phyloP scores from a whole-genome alignment of 2,329 filamentous ascomycete species.

The Fusarium avenaceum region DNA sequence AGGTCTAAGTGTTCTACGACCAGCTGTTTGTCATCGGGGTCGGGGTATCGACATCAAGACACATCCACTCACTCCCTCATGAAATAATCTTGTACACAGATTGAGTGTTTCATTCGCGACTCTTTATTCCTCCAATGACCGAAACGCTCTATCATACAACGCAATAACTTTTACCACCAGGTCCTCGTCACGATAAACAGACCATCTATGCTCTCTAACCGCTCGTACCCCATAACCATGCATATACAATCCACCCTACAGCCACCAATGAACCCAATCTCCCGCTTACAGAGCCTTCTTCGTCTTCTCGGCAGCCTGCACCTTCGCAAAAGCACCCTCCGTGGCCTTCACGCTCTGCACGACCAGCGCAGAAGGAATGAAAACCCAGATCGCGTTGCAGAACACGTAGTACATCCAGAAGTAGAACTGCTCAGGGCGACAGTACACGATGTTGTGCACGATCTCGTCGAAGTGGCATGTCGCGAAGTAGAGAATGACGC shows the following conservation, averaged over 20 bases:
- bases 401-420: slow-evolving; percentile 67
- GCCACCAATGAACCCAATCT: too few relatives aligned
- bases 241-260: background rate
- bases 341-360: slow-evolving; percentile 48
- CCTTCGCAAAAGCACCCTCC: slow-evolving; percentile 47
- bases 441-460: slow-evolving; percentile 58
- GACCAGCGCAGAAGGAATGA: slow-evolving; percentile 59
- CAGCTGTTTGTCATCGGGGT: too few relatives aligned
- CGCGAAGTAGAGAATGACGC: slow-evolving; percentile 65
- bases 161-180: background rate
- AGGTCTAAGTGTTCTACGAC: too few relatives aligned
- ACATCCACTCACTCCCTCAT: background rate
- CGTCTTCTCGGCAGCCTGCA: slow-evolving; percentile 42
- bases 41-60: background rate
- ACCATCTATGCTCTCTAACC: background rate
- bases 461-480: slow-evolving; percentile 61
- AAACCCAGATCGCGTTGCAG: slow-evolving; percentile 67
- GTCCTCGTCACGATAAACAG: background rate
- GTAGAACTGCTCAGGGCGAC: slow-evolving; percentile 65
- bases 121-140: background rate
- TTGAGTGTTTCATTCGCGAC: background rate
- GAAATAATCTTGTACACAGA: background rate
- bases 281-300: slow-evolving; percentile 46
- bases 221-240: background rate
- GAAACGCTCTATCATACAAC: background rate